Percentiles rank a stretch among this genome's conserved stretches.
Conservation (phyloP, 2,329 filamentous ascomycete species). For the Trichoderma sp. region DNA sequence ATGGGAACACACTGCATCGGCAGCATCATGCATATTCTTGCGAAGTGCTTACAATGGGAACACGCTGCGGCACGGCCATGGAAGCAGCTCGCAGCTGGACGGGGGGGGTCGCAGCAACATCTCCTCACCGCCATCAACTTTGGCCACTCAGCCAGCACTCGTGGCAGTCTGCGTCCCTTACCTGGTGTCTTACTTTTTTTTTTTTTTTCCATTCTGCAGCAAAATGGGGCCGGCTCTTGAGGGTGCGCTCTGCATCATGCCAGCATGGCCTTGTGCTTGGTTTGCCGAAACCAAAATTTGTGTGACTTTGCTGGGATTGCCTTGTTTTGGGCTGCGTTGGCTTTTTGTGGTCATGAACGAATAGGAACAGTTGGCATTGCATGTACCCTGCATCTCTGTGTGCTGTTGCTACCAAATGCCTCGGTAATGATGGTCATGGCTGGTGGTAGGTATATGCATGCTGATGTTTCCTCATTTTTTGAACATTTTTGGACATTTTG, state of each 20-base stretch:
- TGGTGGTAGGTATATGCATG: not conserved
- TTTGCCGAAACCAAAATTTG: not conserved
- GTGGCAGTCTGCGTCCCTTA: not conserved
- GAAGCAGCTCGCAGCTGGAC: constrained; percentile 1
- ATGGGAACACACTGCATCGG: constrained; percentile 4
- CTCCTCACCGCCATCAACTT: constrained; percentile 20
- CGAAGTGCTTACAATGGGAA: constrained; percentile 1
- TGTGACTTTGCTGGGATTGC: constrained; percentile 3
- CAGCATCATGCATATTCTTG: not conserved
- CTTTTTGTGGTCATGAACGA: not conserved
- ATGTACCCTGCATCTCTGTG: not conserved
- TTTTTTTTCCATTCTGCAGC: not conserved
- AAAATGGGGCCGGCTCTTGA: not conserved
- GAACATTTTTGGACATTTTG: not conserved
- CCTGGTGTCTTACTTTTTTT: not conserved
- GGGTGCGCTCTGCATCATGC: not conserved
- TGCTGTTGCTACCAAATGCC: not conserved
- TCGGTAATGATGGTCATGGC: not conserved
- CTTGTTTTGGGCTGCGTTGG: not conserved
- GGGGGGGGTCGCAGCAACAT: not conserved
- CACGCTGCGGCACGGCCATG: not conserved
- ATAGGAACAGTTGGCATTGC: not conserved
- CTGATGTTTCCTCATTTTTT: not conserved
- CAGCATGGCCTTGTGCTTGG: not conserved
- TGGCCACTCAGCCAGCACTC: not conserved